phyloP scores from a whole-genome alignment of 1,284 basidiomycete species.

The Trametes polyzona region DNA sequence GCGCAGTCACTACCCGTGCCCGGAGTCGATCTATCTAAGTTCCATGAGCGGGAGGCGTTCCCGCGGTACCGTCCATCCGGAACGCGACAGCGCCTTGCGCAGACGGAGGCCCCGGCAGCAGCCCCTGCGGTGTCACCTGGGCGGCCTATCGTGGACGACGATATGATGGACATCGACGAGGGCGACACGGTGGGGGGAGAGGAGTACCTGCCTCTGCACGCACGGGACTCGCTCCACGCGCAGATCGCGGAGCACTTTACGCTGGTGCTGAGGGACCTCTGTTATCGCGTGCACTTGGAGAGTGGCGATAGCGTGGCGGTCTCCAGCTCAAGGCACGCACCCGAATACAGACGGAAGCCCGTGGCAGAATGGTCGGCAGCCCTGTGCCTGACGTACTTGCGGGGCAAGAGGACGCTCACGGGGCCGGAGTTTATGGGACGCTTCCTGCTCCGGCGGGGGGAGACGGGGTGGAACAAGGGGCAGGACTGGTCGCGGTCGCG shows the following conservation, averaged over 20 bases:
- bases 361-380: conserved; percentile 54
- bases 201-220: conserved; percentile 49
- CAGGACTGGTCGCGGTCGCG: conserved; percentile 71
- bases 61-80: conserved; percentile 30
- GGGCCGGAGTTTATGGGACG: conserved; percentile 46
- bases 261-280: conserved; percentile 59
- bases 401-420: conserved; percentile 34
- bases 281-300: conserved; percentile 52
- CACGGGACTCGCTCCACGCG: conserved; percentile 67
- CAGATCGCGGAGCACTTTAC: conserved; percentile 73
- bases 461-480: conserved; percentile 56
- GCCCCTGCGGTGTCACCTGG: neutral
- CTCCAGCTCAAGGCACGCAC: conserved; percentile 58
- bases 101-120: conserved; percentile 26
- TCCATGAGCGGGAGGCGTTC: conserved; percentile 30
- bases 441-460: conserved; percentile 53
- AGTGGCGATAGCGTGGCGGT: conserved; percentile 34
- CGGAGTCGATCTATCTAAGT: conserved; percentile 22
- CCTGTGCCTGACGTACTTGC: conserved; percentile 62
- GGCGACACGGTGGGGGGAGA: conserved; percentile 36
- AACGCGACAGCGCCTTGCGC: conserved; percentile 22
- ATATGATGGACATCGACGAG: conserved; percentile 67
- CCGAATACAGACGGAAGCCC: conserved; percentile 46
- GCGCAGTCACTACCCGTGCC: conserved; percentile 24
- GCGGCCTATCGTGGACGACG: conserved; percentile 41